Base-by-base conservation (phyloP, 345 rosid species). In the Stellera chamaejasme region DNA sequence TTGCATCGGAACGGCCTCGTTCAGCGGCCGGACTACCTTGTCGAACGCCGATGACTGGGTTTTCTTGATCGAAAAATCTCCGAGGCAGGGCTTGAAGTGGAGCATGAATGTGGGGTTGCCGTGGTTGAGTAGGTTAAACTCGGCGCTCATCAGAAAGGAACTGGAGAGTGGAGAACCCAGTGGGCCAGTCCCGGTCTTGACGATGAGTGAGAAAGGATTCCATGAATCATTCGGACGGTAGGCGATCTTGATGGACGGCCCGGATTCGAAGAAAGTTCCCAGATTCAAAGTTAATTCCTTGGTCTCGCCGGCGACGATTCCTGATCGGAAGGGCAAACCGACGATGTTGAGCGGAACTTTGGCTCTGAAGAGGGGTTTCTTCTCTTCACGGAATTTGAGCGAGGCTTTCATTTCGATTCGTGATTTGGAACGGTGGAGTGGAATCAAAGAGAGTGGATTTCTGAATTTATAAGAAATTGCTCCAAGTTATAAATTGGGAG, bases 81-180 rank as follows among this genome's bases (percentile, higher is more conserved):
- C 99, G 46, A 88, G 83, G 27, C 58, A 69, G 2, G 99, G 99
- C 73, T 82, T 87, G 80, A 89, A 84, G 54, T 93, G 96, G 47
- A 93, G 85, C 96, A 87, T 89, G 54, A 93, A 93, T 75, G 71
- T 66, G 55, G 99, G 96, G 68, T 82, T 88, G 3, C 85, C 83
- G 25, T 59, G 67, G 25, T 79, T 78, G 3, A 86, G 73, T 47
- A 93, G 73, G 62, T 77, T 82, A 64, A 93, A 88, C 63, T 93
- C 91, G 14, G 99, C 97, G 61, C 93, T 84, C 97, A 93, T 89
- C 10, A 79, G 75, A 85, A 93, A 61, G n/a, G 96, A 77, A 71
- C 86, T 77, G 2, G 82, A 69, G 32, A 68, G 8, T 2, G 97
- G 97, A 0, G 99, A 89, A 2, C 99, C 99, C 62, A 80, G 80